Evolutionary conservation across 257 asterid species (phyloP).

Genomic region (Solanum rostratum): DNA sequence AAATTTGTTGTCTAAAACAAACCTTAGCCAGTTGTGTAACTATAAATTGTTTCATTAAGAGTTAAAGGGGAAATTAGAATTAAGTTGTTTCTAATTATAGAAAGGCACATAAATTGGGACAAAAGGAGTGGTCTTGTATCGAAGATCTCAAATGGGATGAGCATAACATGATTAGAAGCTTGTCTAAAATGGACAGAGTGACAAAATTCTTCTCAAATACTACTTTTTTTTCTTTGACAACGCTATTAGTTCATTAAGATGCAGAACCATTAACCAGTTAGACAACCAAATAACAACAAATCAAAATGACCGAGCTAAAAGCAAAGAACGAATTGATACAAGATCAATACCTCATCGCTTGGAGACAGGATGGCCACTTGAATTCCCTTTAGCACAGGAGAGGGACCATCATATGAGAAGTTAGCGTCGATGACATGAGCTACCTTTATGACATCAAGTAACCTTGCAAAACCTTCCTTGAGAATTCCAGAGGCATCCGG

Average conservation of each 20-base stretch:
- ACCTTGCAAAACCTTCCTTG: conserved; percentile 54
- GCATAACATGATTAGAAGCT: neutral
- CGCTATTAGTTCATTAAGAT: neutral
- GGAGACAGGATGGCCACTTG: conserved; percentile 56
- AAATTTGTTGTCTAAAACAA: too few relatives aligned
- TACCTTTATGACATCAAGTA: conserved; percentile 29
- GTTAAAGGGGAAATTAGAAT: too few relatives aligned
- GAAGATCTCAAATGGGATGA: neutral
- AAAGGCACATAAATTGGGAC: neutral
- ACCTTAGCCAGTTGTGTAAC: too few relatives aligned
- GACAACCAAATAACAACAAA: neutral
- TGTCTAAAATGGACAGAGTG: neutral
- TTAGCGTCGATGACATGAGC: conserved; percentile 45
- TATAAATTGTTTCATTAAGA: too few relatives aligned
- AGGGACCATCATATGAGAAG: conserved; percentile 30
- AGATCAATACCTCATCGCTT: conserved; percentile 42
- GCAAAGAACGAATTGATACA: neutral
- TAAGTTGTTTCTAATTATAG: too few relatives aligned
- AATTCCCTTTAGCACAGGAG: conserved; percentile 54
- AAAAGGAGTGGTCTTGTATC: neutral
- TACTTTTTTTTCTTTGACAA: neutral
- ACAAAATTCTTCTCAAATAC: neutral
- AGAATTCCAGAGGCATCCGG: conserved; percentile 65
- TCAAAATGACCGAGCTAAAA: neutral
- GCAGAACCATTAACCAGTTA: neutral